Base-by-base conservation (phyloP, 257 asterid species). In the Knoxia roxburghii region DNA sequence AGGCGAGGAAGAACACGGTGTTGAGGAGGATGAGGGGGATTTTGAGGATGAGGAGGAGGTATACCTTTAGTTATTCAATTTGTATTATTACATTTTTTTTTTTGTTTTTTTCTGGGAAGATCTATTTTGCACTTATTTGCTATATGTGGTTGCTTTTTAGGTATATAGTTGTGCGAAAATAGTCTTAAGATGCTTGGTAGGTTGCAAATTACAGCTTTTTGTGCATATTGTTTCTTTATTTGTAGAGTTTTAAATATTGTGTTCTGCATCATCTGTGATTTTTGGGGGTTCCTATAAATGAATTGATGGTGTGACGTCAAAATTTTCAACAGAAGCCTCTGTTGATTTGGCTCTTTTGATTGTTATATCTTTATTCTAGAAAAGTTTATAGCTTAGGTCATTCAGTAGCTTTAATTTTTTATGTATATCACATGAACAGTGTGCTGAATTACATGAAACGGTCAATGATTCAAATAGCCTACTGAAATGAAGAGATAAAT, bases 21-120 rank as follows among this genome's bases (percentile, higher is more conserved):
- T 81, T 21, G 98, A 79, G 76, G 95, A 81, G 73, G 88, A 33
- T 39, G 64, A 75, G 56, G 92, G 78, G 1, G 93, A 80, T 20
- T 86, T 76, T 69, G 91, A 83, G 50, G 96, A 88, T 53, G 97
- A 87, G 37, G 98, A 89, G 41, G 95, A 86, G 95, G 96, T 92
- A 78, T 76, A 73, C 51, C 7, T 20, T 55, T 50, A 37, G n/a
- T 70, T 52, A 45, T n/a, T n/a, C n/a, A n/a, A 2, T 8, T 48
- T 6, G 41, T 26, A 39, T 56, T 51, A 27, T n/a, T 17, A 2
- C 37, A 43, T 48, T 27, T 30, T 4, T 23, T 20, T 26, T 2
- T 30, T 27, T 57, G 8, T 27, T 30, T 4, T 23, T 20, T 26
- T 2, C 24, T 27, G 53, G 8, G 45, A 21, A 14, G 32, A 57